Percentiles rank a stretch among this genome's conserved stretches.
Conservation (phyloP, 1,284 basidiomycete species). For the Cystobasidiaceae sp. region DNA sequence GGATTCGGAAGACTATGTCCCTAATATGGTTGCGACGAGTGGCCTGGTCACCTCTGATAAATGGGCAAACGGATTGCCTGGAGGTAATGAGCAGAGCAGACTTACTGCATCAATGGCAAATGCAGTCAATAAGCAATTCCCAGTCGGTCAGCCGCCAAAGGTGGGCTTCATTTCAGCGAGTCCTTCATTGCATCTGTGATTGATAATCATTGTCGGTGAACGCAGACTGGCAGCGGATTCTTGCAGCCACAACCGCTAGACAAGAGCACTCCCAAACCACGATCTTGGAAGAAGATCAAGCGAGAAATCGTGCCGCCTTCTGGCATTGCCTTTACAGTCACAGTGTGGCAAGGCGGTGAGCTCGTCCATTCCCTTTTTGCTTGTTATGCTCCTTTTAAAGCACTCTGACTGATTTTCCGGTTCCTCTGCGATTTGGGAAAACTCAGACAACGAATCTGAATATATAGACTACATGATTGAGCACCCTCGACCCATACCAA, state of each 20-base stretch:
- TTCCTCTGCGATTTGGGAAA: neutral
- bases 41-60: conserved; percentile 24
- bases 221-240: conserved; percentile 25
- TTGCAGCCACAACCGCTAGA: conserved; percentile 18
- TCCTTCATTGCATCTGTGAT: neutral
- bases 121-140: conserved; percentile 29
- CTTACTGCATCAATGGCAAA: conserved; percentile 28
- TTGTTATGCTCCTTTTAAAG: neutral
- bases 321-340: conserved; percentile 8
- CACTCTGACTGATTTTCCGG: neutral
- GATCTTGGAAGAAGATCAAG: conserved; percentile 25
- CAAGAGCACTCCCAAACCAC: conserved; percentile 21
- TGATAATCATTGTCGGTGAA: neutral
- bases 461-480: conserved; percentile 22
- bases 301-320: conserved; percentile 20
- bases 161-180: neutral
- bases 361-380: neutral
- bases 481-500: conserved; percentile 17
- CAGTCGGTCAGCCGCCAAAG: conserved; percentile 28
- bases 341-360: conserved; percentile 25
- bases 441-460: conserved; percentile 14
- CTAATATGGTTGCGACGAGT: conserved; percentile 18
- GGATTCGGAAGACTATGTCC: conserved; percentile 13
- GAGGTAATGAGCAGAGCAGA: conserved; percentile 28
- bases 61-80: conserved; percentile 27